Percentiles rank a stretch among this genome's conserved stretches.
These are phyloP conservation scores for Claviceps arundinis DNA, from an alignment of 2,329 filamentous ascomycete genomes.

Conservation along the genomic window DNA sequence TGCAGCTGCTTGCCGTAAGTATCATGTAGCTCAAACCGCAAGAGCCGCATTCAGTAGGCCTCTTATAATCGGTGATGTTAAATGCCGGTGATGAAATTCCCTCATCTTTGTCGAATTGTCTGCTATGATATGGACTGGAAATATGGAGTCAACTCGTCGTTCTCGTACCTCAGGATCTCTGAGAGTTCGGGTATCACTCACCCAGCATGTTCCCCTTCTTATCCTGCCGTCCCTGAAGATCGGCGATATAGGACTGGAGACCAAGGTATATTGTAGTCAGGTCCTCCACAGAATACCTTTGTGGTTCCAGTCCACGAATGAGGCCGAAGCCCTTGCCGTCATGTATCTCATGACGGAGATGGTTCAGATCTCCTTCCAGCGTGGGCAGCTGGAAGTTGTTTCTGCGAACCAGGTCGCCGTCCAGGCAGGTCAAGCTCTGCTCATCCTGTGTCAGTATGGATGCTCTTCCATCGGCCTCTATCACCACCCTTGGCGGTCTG, in stretches of 20 bases:
- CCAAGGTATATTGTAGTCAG: conserved; percentile 51
- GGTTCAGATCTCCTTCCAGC: conserved; percentile 38
- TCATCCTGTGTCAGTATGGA: not conserved
- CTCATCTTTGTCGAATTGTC: conserved; percentile 36
- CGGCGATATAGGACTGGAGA: conserved; percentile 50
- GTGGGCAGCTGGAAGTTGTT: conserved; percentile 47
- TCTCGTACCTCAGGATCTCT: not conserved
- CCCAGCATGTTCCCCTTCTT: conserved; percentile 50
- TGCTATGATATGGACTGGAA: conserved; percentile 40
- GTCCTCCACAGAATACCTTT: conserved; percentile 44
- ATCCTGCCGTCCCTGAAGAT: conserved; percentile 47
- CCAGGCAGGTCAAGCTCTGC: conserved; percentile 36
- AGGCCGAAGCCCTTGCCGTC: conserved; percentile 50
- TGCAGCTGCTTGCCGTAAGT: no score
- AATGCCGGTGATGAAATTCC: conserved; percentile 44
- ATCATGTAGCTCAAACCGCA: no score
- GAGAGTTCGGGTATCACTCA: conserved; percentile 17
- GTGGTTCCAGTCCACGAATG: conserved; percentile 48
- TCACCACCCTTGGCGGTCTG: no score
- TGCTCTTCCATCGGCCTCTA: no score
- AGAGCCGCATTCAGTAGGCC: not conserved
- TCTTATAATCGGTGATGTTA: conserved; percentile 41
- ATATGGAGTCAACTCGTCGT: conserved; percentile 5
- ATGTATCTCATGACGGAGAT: conserved; percentile 42
- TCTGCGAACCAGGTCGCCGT: conserved; percentile 40